phyloP scores from a whole-genome alignment of 208 protist genomes.

The Trypanosoma brucei region DNA sequence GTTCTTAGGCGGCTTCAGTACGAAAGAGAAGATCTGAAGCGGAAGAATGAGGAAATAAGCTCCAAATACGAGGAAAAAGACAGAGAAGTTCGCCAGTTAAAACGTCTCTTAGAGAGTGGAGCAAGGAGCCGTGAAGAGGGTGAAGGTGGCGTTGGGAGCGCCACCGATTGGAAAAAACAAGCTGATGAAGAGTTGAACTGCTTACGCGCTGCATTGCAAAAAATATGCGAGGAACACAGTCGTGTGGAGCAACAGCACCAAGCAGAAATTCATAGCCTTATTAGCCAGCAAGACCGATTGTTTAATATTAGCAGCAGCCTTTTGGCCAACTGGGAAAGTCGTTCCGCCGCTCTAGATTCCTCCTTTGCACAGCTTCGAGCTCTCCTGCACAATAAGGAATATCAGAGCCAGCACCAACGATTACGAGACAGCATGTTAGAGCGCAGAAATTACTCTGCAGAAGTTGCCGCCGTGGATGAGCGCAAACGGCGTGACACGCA shows the following conservation, averaged over 20 bases:
- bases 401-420: conserved; percentile 56
- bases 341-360: conserved; percentile 43
- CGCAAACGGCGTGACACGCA: conserved; percentile 49
- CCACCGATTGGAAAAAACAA: conserved; percentile 41
- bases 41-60: conserved; percentile 43
- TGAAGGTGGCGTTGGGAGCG: too few species aligned
- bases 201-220: conserved; percentile 29
- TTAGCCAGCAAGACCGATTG: conserved; percentile 59
- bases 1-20: conserved; percentile 43
- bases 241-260: conserved; percentile 52
- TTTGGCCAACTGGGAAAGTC: conserved; percentile 60
- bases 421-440: conserved; percentile 57
- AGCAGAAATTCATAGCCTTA: conserved; percentile 52
- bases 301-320: conserved; percentile 45
- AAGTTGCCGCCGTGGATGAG: conserved; percentile 61
- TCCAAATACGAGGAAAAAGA: conserved; percentile 27
- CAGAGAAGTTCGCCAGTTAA: conserved; percentile 35
- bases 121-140: conserved; percentile 16
- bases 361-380: conserved; percentile 56
- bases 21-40: conserved; percentile 33
- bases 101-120: conserved; percentile 31
- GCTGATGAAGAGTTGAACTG: conserved; percentile 42
- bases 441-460: conserved; percentile 50
- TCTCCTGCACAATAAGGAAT: conserved; percentile 63
- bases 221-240: conserved; percentile 33